Evolutionary conservation across 2,329 filamentous ascomycete species (phyloP), one percentile per base, ranked within the genome.

Genomic region (Trichoderma citrinoviride): DNA sequence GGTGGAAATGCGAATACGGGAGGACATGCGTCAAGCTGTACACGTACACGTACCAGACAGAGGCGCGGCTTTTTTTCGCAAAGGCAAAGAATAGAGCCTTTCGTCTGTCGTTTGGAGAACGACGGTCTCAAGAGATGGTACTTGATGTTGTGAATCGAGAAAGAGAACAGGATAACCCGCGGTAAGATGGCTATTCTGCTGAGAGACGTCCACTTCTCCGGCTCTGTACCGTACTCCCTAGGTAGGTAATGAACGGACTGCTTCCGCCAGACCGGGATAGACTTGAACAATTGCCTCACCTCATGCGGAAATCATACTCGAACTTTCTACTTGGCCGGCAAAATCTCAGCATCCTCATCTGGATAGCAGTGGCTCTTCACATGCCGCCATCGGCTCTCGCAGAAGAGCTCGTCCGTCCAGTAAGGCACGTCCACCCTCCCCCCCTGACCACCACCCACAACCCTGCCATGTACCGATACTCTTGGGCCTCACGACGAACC

Each of bases 311-410:
- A 61, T 46, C 50, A 23, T 21, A 25, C 50, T 14, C 10, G n/a
- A 7, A 41, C 25, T 21, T 41, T 15, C 29, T 19, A 19, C 19
- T 53, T 21, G 15, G 19, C 23, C 43, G 21, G 17, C 37, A 19
- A 4, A 1, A n/a, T 53, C 37, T 27, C 37, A 61, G 50, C 47
- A 43, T 61, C 47, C 23, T 50, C n/a, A n/a, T 61, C 12, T 17
- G 58, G 47, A 33, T n/a, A 21, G 29, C 15, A 49, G 49, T n/a
- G 49, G 58, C 47, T 37, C 46, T 33, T 61, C 47, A 53, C 58
- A 52, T 52, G 58, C 25, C 12, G 49, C 10, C 37, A 19, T 12
- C 46, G 21, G 46, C 14, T 52, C 10, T 43, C 25, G 33, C 33
- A 53, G 19, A 37, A 37, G 33, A 37, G n/a, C 33, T 12, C 33